These are phyloP conservation scores for Calonectria multiphialidica DNA, from an alignment of 2,329 filamentous ascomycete species.

Conservation along the genomic window DNA sequence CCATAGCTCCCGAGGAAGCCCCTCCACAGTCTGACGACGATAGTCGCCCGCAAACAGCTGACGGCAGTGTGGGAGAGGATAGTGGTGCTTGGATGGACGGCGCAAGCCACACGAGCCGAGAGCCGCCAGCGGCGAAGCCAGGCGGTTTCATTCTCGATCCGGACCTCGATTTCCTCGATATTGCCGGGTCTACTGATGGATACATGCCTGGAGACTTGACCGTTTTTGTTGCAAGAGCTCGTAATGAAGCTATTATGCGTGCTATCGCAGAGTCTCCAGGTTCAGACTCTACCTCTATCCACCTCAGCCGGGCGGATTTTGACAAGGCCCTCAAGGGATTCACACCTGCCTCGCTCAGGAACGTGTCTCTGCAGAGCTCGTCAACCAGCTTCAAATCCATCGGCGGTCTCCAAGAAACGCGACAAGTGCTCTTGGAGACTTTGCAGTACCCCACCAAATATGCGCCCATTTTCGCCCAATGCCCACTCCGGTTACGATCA, in stretches of 20 bases:
- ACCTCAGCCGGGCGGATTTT: constrained; percentile 82
- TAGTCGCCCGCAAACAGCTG: constrained; percentile 69
- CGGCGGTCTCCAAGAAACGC: constrained; percentile 86
- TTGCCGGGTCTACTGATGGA: constrained; percentile 94
- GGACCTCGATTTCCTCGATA: constrained; percentile 89
- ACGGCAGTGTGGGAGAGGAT: constrained; percentile 66
- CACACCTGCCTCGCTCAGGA: constrained; percentile 92
- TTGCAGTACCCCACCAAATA: constrained; percentile 98
- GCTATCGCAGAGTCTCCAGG: constrained; percentile 72
- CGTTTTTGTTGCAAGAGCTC: constrained; percentile 85
- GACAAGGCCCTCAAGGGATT: constrained; percentile 89
- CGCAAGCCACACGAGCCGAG: constrained; percentile 67
- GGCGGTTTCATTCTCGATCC: constrained; percentile 80
- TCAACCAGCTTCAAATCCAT: constrained; percentile 94
- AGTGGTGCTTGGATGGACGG: constrained; percentile 82
- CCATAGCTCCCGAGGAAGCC: constrained; percentile 53
- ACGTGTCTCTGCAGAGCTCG: constrained; percentile 92
- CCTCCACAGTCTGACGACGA: constrained; percentile 54
- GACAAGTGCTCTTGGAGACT: constrained; percentile 93
- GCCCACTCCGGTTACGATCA: constrained; percentile 92
- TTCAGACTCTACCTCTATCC: constrained; percentile 63
- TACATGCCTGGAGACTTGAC: constrained; percentile 97
- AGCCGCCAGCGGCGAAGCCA: constrained; percentile 47
- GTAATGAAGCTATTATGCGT: constrained; percentile 93
- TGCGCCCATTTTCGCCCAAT: constrained; percentile 96